Conservation (phyloP, 768 basidiomycete species). For the Exsudoporus frostii region DNA sequence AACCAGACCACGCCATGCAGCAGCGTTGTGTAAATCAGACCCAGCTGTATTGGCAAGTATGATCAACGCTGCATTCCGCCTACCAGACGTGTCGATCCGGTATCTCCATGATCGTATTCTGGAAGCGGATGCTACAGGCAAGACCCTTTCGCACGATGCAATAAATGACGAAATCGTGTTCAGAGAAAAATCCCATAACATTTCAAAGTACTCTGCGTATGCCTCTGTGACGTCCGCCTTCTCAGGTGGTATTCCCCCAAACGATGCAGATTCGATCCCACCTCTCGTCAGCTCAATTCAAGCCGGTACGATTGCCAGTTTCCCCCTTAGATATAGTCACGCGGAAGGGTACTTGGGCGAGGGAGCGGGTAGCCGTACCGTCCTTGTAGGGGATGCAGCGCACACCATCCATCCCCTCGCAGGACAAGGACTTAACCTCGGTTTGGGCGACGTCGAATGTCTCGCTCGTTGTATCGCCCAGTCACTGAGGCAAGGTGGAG, state of each 20-base stretch:
- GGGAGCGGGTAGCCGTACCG: constrained; percentile 63
- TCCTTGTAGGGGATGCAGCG: constrained; percentile 92
- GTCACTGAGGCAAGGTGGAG: constrained; percentile 62
- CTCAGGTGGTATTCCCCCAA: constrained; percentile 53
- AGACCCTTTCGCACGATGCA: constrained; percentile 44
- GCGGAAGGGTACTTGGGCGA: constrained; percentile 84
- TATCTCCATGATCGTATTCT: constrained; percentile 63
- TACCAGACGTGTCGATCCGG: constrained; percentile 69
- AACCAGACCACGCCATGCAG: constrained; percentile 71
- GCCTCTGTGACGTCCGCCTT: constrained; percentile 41
- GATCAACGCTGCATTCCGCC: constrained; percentile 89
- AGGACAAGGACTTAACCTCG: constrained; percentile 93
- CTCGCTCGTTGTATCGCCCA: constrained; percentile 63
- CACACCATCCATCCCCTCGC: constrained; percentile 94
- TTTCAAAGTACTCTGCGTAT: constrained; percentile 61
- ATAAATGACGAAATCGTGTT: constrained; percentile 65
- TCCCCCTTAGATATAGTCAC: constrained; percentile 86
- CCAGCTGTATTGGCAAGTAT: constrained; percentile 62
- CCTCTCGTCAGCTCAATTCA: constrained; percentile 74
- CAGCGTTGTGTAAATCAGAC: constrained; percentile 64
- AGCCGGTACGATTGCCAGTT: constrained; percentile 74
- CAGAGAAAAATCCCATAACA: constrained; percentile 69
- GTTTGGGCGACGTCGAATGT: constrained; percentile 80
- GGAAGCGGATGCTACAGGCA: constrained; percentile 45
- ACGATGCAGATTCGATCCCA: constrained; percentile 62